These are phyloP conservation scores for Clarireedia hainanense DNA, from an alignment of 2,329 filamentous ascomycete species.

Conservation along the genomic window DNA sequence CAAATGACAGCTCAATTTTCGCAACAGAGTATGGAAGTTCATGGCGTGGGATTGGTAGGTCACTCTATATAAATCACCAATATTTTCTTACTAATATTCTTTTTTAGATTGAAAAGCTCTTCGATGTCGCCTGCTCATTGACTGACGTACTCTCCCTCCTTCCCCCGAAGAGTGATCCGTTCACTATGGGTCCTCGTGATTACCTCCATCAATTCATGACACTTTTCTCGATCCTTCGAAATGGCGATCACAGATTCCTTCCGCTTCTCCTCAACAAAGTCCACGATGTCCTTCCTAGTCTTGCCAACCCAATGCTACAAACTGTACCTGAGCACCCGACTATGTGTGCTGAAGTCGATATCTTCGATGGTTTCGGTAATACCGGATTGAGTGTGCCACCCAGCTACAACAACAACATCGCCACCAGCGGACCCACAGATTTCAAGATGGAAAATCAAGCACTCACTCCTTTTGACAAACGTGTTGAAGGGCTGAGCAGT, in stretches of 20 bases:
- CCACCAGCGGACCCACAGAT: conserved; percentile 17
- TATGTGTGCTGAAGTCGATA: conserved; percentile 40
- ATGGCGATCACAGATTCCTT: conserved; percentile 67
- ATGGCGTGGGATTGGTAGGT: conserved; percentile 65
- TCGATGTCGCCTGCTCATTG: conserved; percentile 67
- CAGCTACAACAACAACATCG: conserved; percentile 21
- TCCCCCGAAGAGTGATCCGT: conserved; percentile 48
- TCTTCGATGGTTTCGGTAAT: conserved; percentile 59
- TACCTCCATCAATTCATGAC: conserved; percentile 63
- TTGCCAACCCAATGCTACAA: conserved; percentile 53
- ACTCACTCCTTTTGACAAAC: conserved; percentile 16
- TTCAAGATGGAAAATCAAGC: conserved; percentile 25
- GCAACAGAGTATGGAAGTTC: conserved; percentile 63
- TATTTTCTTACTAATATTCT: conserved; percentile 2
- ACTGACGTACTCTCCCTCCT: conserved; percentile 65
- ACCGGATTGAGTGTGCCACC: conserved; percentile 44
- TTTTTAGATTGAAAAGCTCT: conserved; percentile 64
- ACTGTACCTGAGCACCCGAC: conserved; percentile 45
- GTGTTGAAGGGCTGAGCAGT: conserved; percentile 24
- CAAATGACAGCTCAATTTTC: conserved; percentile 65
- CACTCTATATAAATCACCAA: background rate
- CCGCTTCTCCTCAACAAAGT: conserved; percentile 72
- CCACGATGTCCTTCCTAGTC: conserved; percentile 58
- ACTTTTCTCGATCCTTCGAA: conserved; percentile 63
- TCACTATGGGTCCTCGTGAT: conserved; percentile 61